Percentiles rank a stretch among this genome's conserved stretches.
These are phyloP conservation scores for Pholiota molesta DNA, from an alignment of 768 basidiomycete genomes.

Conservation along the genomic window DNA sequence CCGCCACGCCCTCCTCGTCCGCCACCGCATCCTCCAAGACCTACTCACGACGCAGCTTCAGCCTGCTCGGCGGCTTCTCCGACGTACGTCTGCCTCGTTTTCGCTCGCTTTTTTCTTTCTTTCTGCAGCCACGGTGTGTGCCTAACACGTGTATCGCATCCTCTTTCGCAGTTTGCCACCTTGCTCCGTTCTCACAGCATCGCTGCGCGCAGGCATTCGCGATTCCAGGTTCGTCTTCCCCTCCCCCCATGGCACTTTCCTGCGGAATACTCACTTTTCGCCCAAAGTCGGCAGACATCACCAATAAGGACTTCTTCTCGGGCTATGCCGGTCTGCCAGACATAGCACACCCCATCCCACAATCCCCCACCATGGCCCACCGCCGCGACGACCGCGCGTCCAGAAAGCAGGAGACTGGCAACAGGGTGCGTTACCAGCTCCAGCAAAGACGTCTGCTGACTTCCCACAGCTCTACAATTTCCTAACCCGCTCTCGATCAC, in stretches of 20 bases:
- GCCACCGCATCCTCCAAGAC: constrained; percentile 4
- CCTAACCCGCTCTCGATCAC: constrained; percentile 61
- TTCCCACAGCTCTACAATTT: constrained; percentile 60
- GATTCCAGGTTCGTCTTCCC: constrained; percentile 30
- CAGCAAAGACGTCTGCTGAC: constrained; percentile 2
- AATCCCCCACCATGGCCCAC: constrained; percentile 22
- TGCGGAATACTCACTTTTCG: constrained; percentile 20
- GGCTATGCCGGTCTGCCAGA: constrained; percentile 35
- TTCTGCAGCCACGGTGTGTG: constrained; percentile 26
- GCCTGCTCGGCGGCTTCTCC: constrained; percentile 13
- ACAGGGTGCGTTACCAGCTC: constrained; percentile 38
- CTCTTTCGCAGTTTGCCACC: constrained; percentile 38
- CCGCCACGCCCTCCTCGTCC: background rate
- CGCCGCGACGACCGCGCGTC: constrained; percentile 42
- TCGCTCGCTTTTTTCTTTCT: constrained; percentile 5
- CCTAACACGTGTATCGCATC: constrained; percentile 52
- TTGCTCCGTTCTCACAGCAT: constrained; percentile 44
- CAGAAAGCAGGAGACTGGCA: constrained; percentile 46
- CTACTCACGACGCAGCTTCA: constrained; percentile 8
- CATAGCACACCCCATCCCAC: constrained; percentile 19
- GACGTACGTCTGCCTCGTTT: constrained; percentile 19
- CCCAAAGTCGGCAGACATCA: constrained; percentile 18
- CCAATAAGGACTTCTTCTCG: constrained; percentile 27
- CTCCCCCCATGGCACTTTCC: constrained; percentile 19
- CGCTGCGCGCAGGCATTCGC: constrained; percentile 28